These are phyloP conservation scores for Oryza coarctata DNA, from an alignment of 176 grass and related monocot species.

Conservation along the genomic window DNA sequence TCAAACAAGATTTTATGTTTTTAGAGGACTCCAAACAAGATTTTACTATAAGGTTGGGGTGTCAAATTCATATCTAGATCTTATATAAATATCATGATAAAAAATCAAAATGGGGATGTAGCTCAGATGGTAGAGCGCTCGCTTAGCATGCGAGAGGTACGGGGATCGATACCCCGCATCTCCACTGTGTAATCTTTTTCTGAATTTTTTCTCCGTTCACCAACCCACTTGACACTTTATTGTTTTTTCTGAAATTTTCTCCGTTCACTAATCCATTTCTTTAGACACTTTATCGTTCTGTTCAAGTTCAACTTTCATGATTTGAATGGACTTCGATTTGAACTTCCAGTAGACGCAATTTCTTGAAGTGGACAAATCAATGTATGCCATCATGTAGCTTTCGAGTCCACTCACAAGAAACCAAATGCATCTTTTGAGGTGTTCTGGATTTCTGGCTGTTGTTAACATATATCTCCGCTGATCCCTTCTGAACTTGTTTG, in stretches of 20 bases:
- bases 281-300: too few species aligned
- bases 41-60: too few species aligned
- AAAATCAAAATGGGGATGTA: constrained; percentile 71
- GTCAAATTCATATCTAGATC: too few species aligned
- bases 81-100: too few species aligned
- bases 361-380: neutral
- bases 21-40: too few species aligned
- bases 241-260: too few species aligned
- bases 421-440: constrained; percentile 21
- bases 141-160: constrained; percentile 99
- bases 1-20: too few species aligned
- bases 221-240: too few species aligned
- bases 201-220: too few species aligned
- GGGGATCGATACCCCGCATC: constrained; percentile 97
- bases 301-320: too few species aligned
- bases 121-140: constrained; percentile 99
- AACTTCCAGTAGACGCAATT: neutral
- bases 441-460: neutral
- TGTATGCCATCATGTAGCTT: neutral
- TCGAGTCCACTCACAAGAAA: neutral
- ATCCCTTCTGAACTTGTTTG: neutral
- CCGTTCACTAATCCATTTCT: too few species aligned
- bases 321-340: neutral
- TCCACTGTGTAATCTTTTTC: constrained; percentile 41
- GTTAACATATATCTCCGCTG: neutral